Evolutionary conservation across 23 red algal species (phyloP).

Genomic region (Agarophyton chilense): DNA sequence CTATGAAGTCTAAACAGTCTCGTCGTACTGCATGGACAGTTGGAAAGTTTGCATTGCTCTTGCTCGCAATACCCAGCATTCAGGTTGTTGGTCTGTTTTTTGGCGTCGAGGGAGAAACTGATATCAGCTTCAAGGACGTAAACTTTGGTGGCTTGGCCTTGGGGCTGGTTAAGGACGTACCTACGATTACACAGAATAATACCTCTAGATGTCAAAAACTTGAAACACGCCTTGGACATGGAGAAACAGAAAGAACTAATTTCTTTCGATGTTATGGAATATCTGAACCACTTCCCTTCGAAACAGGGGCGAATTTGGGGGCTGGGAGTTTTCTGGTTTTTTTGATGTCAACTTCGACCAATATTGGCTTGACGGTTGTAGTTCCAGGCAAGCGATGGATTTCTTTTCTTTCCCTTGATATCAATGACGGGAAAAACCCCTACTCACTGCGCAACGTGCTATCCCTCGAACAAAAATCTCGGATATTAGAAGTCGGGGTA

Average conservation of each 20-base stretch:
- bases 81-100: slow-evolving; percentile 3
- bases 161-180: background rate
- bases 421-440: background rate
- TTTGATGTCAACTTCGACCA: background rate
- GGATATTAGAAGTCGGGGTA: background rate
- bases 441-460: background rate
- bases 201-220: background rate
- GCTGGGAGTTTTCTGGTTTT: background rate
- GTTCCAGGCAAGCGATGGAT: background rate
- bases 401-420: background rate
- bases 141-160: slow-evolving; percentile 24
- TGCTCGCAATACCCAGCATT: background rate
- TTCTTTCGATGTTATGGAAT: slow-evolving; percentile 21
- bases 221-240: slow-evolving; percentile 2
- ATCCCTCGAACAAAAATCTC: background rate
- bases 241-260: slow-evolving; percentile 2
- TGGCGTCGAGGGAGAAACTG: background rate
- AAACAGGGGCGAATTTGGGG: background rate
- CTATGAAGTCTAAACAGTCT: background rate
- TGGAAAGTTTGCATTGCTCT: background rate
- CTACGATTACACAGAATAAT: background rate
- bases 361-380: slow-evolving; percentile 6
- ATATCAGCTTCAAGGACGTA: slow-evolving; percentile 2
- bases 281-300: slow-evolving; percentile 3
- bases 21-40: background rate